These are phyloP conservation scores for Eucalyptus regnans DNA, from an alignment of 345 rosid species.

Conservation along the genomic window DNA sequence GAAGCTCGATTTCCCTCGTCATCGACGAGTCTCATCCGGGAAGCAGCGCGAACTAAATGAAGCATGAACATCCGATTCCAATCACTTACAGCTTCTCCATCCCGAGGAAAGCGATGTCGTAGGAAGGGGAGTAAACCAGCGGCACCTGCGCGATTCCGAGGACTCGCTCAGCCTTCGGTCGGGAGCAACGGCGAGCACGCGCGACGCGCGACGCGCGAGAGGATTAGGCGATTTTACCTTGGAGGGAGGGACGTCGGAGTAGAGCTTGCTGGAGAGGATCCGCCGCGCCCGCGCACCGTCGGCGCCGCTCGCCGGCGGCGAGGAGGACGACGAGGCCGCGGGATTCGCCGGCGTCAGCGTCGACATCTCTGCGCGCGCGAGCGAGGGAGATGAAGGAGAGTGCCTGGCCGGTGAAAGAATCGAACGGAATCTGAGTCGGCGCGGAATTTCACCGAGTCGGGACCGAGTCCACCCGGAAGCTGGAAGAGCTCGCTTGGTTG, in stretches of 20 bases:
- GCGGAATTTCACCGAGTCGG: not conserved
- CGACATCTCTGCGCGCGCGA: not conserved
- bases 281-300: conserved; percentile 46
- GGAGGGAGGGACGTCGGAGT: conserved; percentile 35
- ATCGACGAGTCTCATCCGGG: not conserved
- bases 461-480: not conserved
- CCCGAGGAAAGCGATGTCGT: conserved; percentile 68
- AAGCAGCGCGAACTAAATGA: not conserved
- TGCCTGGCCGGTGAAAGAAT: not conserved
- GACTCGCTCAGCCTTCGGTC: not conserved
- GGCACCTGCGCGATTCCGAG: conserved; percentile 8
- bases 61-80: not conserved
- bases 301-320: conserved; percentile 19
- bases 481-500: not conserved
- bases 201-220: not conserved
- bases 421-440: not conserved
- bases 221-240: conserved; percentile 17
- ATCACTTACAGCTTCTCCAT: conserved; percentile 78
- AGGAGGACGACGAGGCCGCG: not conserved
- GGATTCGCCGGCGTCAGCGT: not conserved
- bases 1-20: not conserved
- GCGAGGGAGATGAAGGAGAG: not conserved
- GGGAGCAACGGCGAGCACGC: fast-evolving
- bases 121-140: conserved; percentile 51
- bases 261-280: conserved; percentile 71